Evolutionary conservation across 2,329 filamentous ascomycete species (phyloP), one percentile per base, ranked within the genome.

Genomic region (Paracoccidioides brasiliensis): DNA sequence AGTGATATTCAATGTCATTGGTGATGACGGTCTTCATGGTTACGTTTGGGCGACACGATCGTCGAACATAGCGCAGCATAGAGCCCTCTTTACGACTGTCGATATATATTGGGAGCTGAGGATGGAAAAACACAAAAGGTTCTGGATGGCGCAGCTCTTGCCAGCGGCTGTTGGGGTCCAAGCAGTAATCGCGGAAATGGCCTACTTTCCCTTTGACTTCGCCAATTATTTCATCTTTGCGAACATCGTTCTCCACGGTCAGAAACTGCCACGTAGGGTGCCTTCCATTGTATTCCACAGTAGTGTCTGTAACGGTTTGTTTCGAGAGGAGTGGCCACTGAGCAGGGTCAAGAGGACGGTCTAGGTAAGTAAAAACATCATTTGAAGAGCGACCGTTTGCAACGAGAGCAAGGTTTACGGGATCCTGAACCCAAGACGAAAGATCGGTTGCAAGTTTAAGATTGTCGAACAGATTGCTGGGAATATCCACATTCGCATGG

Each of bases 41-140:
- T n/a, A 93, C 82, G 65, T 97, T 98, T 1, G 93, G 88, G 58
- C 81, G 83, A 73, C 93, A 98, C 64, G 93, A 97, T 61, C 91
- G 82, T 56, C 93, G 83, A n/a, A 94, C 83, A 67, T 93, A 96
- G 46, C 93, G 86, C 56, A 93, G 83, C 40, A 83, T 75, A 4
- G 88, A 95, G 28, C 91, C 93, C 73, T 95, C 89, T 67, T 81
- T 82, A 57, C 93, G 80, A 8, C 90, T 93, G 70, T 96, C 93
- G 64, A 98, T 93, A 72, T 90, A 95, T 10, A 98, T 80, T 0
- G 91, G 91, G 7, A 97, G 80, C 57, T 84, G 79, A 0, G 90
- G 88, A 64, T 94, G 90, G 70, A 97, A 91, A 67, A 90, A 88
- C 30, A 91, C 86, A 63, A 90, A 90, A 0, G 87, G 87, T 55